phyloP scores from a whole-genome alignment of 2,329 filamentous ascomycete genomes.

The Colletotrichum brevisporum region DNA sequence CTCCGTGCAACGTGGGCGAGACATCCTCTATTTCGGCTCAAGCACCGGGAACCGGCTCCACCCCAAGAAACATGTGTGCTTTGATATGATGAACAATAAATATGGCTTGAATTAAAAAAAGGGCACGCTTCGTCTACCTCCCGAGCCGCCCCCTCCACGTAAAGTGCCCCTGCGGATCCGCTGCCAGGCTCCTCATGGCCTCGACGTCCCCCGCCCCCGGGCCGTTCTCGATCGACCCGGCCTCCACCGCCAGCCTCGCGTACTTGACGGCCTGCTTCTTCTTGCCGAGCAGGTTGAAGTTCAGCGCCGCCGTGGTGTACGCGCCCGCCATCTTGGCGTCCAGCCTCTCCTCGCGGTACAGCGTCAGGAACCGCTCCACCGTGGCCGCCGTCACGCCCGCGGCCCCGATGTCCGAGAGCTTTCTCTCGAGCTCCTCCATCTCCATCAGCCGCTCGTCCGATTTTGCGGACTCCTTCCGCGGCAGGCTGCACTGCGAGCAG shows the following conservation, averaged over 20 bases:
- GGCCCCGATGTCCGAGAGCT: conserved; percentile 43
- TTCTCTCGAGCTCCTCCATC: conserved; percentile 47
- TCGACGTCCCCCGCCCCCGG: conserved; percentile 28
- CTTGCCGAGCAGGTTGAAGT: conserved; percentile 55
- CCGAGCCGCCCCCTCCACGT: conserved; percentile 39
- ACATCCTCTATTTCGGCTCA: too few species aligned
- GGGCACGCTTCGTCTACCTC: background rate
- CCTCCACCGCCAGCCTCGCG: conserved; percentile 54
- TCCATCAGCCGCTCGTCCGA: conserved; percentile 56
- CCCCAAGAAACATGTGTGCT: too few species aligned
- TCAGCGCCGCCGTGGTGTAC: conserved; percentile 55
- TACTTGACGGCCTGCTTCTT: conserved; percentile 55
- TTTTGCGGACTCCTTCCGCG: conserved; percentile 42
- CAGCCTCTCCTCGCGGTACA: conserved; percentile 57
- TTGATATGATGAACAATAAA: too few species aligned
- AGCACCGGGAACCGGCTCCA: too few species aligned
- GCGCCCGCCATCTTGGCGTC: conserved; percentile 52
- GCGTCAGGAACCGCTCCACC: conserved; percentile 54
- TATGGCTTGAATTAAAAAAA: too few species aligned
- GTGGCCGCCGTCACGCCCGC: conserved; percentile 47
- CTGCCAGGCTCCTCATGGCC: conserved; percentile 36
- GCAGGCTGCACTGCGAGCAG: conserved; percentile 54
- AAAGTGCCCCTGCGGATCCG: conserved; percentile 40
- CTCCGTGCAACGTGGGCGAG: too few species aligned
- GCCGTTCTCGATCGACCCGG: conserved; percentile 46